Evolutionary conservation across 305 asterid species (phyloP), one percentile per base, ranked within the genome.

Genomic region (Fraxinus sp.): DNA sequence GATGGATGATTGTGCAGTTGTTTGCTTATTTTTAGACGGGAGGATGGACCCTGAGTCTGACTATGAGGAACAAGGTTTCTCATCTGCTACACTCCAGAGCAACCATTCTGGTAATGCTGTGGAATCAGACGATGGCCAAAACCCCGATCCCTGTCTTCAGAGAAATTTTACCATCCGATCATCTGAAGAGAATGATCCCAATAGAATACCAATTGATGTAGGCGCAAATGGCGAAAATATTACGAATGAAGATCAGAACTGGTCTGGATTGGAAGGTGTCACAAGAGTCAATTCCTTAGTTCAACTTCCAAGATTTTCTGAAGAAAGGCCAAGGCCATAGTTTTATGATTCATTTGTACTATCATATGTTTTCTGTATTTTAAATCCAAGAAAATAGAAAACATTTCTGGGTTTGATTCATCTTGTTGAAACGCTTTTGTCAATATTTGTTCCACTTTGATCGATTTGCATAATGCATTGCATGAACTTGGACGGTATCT

Each of bases 1-100:
- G 88, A 94, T 92, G 98, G 99, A 96, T n/a, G 98, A 96, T 80
- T 96, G 99, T 82, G 98, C 99, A 0, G 99, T 96, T 0, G 97
- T 96, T 49, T 96, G 99, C 90, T 81, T 94, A 68, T 96, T 91
- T 77, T 74, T 96, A 52, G 99, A 94, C 6, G 93, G 98, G 81
- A 93, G 94, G 78, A 93, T 94, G 95, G 98, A 94, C 78, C 55
- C 93, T 0, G 98, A 94, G 86, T 93, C 98, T 10, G 98, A 94
- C 78, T 85, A 88, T 2, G 97, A 94, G 9, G 97, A 92, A 39
- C 98, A 93, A 72, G 89, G 93, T 22, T 90, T 91, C 84, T 90
- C 98, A 7, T 95, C 98, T 2, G 97, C 93, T 10, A 89, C 97
- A 9, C 78, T 88, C 24, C 95, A 91, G 28, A 89, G 96, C 86